phyloP scores from a whole-genome alignment of 306 rosid species.

The Inga leiocalycina region DNA sequence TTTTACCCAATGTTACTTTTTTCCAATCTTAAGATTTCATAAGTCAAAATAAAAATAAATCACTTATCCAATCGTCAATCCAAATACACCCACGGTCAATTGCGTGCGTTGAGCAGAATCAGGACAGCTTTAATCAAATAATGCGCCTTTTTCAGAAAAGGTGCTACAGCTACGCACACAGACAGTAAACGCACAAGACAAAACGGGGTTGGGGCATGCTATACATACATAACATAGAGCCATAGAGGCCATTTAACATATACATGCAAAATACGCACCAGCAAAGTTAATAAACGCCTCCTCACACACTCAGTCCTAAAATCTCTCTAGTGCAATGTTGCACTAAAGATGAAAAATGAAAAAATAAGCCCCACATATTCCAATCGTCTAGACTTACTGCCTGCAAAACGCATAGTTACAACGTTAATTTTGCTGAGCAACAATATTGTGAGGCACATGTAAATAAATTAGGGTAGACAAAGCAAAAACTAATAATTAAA shows the following conservation, averaged over 20 bases:
- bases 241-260: slow-evolving; percentile 44
- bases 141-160: slow-evolving; percentile 29
- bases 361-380: slow-evolving; percentile 60
- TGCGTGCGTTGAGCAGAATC: too few species aligned
- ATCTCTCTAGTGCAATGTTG: slow-evolving; percentile 51
- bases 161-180: slow-evolving; percentile 11
- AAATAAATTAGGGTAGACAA: not conserved
- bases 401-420: slow-evolving; percentile 56
- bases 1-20: too few species aligned
- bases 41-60: too few species aligned
- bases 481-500: not conserved
- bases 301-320: slow-evolving; percentile 47
- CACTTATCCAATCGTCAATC: too few species aligned
- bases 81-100: too few species aligned
- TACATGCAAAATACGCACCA: slow-evolving; percentile 55
- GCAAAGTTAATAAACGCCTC: slow-evolving; percentile 43
- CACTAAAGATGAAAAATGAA: slow-evolving; percentile 72
- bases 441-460: not conserved
- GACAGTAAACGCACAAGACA: slow-evolving; percentile 25
- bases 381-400: slow-evolving; percentile 58
- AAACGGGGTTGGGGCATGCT: slow-evolving; percentile 30
- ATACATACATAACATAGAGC: slow-evolving; percentile 59
- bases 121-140: slow-evolving; percentile 35
- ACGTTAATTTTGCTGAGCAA: slow-evolving; percentile 21
- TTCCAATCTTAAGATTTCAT: too few species aligned